These are phyloP conservation scores for Ulota crispa DNA, from an alignment of 225 moss, liverwort and hornwort genomes.

Conservation along the genomic window DNA sequence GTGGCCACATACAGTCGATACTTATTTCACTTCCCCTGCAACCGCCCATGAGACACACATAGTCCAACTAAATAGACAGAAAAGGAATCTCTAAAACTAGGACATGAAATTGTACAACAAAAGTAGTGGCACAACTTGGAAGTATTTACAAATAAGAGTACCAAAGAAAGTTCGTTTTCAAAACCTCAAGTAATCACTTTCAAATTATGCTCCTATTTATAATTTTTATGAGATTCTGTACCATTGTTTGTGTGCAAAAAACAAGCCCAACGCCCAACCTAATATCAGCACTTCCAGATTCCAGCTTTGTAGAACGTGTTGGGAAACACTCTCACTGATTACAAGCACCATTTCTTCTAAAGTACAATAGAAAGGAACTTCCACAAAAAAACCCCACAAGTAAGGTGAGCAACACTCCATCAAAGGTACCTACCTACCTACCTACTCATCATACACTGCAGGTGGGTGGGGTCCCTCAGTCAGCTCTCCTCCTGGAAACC, in stretches of 20 bases:
- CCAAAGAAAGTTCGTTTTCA: too few species aligned
- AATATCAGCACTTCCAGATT: slow-evolving; percentile 7
- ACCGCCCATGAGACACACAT: too few species aligned
- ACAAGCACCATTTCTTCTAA: slow-evolving; percentile 3
- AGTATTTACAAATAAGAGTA: too few species aligned
- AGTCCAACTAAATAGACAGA: too few species aligned
- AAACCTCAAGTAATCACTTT: too few species aligned
- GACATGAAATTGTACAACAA: too few species aligned
- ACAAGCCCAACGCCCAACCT: not conserved
- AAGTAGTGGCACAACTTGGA: too few species aligned
- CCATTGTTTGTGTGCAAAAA: not conserved
- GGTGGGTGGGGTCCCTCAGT: slow-evolving; percentile 14
- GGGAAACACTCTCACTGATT: slow-evolving; percentile 43
- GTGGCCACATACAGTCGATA: not conserved
- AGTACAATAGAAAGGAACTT: not conserved
- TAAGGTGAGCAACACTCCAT: slow-evolving; percentile 11
- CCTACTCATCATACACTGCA: slow-evolving; percentile 29
- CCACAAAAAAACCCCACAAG: not conserved
- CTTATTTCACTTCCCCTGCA: slow-evolving; percentile 15
- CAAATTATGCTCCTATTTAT: too few species aligned
- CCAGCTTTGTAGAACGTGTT: slow-evolving; percentile 19
- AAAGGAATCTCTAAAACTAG: too few species aligned
- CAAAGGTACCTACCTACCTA: not conserved
- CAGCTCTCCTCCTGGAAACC: slow-evolving; percentile 23
- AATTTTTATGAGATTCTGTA: too few species aligned